These are phyloP conservation scores for Rubia occidens DNA, from an alignment of 305 asterid genomes.

Conservation along the genomic window DNA sequence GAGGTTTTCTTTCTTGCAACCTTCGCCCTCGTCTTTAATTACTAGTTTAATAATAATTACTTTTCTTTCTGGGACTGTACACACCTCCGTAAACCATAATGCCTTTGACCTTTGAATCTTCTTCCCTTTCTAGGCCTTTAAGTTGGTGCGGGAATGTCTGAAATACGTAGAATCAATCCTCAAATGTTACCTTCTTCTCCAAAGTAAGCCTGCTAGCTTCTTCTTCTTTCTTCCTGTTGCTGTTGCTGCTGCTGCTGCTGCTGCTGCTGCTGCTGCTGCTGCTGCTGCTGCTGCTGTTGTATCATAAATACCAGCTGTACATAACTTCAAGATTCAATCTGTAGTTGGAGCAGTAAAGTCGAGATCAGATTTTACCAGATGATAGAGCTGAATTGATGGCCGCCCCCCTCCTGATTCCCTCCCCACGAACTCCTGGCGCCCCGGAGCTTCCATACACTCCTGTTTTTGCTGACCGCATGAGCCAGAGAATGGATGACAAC, in stretches of 20 bases:
- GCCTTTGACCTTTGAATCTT: conserved; percentile 52
- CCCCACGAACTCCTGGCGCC: conserved; percentile 29
- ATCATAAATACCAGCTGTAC: neutral
- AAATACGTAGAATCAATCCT: neutral
- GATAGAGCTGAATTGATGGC: conserved; percentile 28
- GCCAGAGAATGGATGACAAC: conserved; percentile 23
- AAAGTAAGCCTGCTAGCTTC: conserved; percentile 19
- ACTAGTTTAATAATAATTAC: neutral
- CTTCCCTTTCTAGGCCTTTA: conserved; percentile 10
- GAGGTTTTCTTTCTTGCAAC: conserved; percentile 29
- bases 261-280: too few species aligned
- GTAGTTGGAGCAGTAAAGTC: neutral
- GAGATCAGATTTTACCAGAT: conserved; percentile 25
- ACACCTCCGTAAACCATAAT: conserved; percentile 12
- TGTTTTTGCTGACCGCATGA: conserved; percentile 31
- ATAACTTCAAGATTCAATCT: conserved; percentile 6
- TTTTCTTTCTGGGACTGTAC: neutral
- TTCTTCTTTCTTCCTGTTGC: neutral
- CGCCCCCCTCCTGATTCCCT: conserved; percentile 37
- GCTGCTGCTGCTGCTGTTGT: too few species aligned
- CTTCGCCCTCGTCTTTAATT: conserved; percentile 21
- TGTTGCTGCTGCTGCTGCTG: neutral
- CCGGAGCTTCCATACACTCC: conserved; percentile 30
- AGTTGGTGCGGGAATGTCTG: conserved; percentile 11
- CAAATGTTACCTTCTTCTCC: conserved; percentile 13